Evolutionary conservation across 2,329 filamentous ascomycete genomes (phyloP).

Genomic region (Madurella fahalii): DNA sequence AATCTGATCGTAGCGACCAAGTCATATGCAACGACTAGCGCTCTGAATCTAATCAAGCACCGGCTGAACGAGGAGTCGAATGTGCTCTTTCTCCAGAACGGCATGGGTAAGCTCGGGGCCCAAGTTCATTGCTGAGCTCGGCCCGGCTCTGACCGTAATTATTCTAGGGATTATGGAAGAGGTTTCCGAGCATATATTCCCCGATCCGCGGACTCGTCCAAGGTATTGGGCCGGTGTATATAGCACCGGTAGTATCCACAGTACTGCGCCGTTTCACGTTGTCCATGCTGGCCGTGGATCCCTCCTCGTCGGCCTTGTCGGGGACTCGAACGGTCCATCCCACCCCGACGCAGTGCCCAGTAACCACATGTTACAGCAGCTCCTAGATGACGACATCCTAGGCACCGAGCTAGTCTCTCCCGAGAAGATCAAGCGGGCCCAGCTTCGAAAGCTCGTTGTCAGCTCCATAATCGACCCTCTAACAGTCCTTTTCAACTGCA

Average conservation of each 20-base stretch:
- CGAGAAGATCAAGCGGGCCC: slow-evolving; percentile 9
- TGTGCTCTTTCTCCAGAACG: slow-evolving; percentile 67
- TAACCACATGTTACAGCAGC: background rate
- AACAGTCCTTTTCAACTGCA: slow-evolving; percentile 46
- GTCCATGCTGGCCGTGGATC: slow-evolving; percentile 30
- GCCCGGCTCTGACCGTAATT: slow-evolving; percentile 9
- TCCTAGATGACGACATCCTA: slow-evolving; percentile 1
- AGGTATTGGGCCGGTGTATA: slow-evolving; percentile 16
- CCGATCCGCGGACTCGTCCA: slow-evolving; percentile 4
- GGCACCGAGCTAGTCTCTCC: background rate
- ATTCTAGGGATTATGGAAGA: slow-evolving; percentile 4
- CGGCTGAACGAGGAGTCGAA: slow-evolving; percentile 36
- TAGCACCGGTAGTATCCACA: slow-evolving; percentile 24
- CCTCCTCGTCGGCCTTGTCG: slow-evolving; percentile 4
- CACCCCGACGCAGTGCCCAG: background rate
- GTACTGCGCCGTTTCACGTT: slow-evolving; percentile 24
- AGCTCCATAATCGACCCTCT: slow-evolving; percentile 66
- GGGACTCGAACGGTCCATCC: background rate
- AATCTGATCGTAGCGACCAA: slow-evolving; percentile 65
- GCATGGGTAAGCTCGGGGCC: slow-evolving; percentile 49
- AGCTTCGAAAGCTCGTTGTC: slow-evolving; percentile 58
- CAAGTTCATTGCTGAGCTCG: too few species aligned
- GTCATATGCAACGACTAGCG: slow-evolving; percentile 37
- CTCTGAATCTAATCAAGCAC: slow-evolving; percentile 4
- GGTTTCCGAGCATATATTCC: slow-evolving; percentile 3